These are phyloP conservation scores for Populus tomentosa DNA, from an alignment of 441 rosid species.

Conservation along the genomic window DNA sequence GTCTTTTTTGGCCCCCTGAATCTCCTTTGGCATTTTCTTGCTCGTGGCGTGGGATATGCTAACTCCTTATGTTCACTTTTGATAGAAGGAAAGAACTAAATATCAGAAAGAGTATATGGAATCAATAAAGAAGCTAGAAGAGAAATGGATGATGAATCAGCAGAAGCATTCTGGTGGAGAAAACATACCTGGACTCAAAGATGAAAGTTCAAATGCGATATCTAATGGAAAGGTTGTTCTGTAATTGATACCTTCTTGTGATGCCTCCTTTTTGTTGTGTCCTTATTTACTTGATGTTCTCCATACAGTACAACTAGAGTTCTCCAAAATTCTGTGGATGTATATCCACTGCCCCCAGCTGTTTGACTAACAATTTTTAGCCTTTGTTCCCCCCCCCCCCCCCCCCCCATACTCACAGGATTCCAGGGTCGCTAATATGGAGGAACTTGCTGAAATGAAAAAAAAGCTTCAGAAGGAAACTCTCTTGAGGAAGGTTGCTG, in stretches of 20 bases:
- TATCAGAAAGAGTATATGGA: constrained; percentile 86
- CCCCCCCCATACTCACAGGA: constrained; percentile 28
- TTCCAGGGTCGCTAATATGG: constrained; percentile 37
- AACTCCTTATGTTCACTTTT: constrained; percentile 8
- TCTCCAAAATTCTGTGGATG: background rate
- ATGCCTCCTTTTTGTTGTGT: background rate
- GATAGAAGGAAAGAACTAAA: constrained; percentile 71
- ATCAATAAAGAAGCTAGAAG: constrained; percentile 93
- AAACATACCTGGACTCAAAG: constrained; percentile 20
- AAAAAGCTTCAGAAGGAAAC: constrained; percentile 69
- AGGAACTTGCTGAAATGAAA: constrained; percentile 68
- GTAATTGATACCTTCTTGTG: background rate
- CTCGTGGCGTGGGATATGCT: background rate
- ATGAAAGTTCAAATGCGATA: constrained; percentile 29
- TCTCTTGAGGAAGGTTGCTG: constrained; percentile 60
- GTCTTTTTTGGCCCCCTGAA: background rate
- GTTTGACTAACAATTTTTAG: background rate
- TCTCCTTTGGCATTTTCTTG: background rate
- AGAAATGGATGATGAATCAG: constrained; percentile 68
- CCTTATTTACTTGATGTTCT: background rate
- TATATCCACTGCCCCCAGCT: background rate
- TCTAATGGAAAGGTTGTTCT: constrained; percentile 49
- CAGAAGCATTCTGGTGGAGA: constrained; percentile 51
- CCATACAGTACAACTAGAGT: background rate
- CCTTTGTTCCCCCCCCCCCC: too few species aligned